Conservation (phyloP, 441 rosid species). For the Jatropha multifida region DNA sequence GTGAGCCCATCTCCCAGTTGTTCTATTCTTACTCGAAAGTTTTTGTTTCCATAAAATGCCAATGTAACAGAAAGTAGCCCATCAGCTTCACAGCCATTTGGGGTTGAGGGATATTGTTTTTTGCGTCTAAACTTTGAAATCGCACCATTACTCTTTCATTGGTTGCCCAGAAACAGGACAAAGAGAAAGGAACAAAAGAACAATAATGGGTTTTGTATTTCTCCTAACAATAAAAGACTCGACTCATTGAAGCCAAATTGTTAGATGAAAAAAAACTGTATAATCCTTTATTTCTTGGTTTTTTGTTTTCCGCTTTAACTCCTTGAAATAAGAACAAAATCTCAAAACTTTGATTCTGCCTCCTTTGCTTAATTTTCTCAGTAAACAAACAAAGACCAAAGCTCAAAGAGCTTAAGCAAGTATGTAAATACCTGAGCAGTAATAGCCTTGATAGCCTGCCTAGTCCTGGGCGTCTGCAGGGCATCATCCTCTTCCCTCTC, state of each 20-base stretch:
- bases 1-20: not conserved
- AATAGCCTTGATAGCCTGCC: slow-evolving; percentile 64
- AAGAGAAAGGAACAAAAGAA: slow-evolving; percentile 15
- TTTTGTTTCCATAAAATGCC: slow-evolving; percentile 6
- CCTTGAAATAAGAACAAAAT: slow-evolving; percentile 14
- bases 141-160: slow-evolving; percentile 8
- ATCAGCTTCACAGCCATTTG: slow-evolving; percentile 1
- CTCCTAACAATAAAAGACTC: not conserved
- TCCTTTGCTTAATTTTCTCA: slow-evolving; percentile 15
- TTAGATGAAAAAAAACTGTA: not conserved
- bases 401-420: not conserved
- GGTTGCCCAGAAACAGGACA: slow-evolving; percentile 18
- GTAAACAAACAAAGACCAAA: slow-evolving; percentile 19
- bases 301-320: slow-evolving; percentile 11
- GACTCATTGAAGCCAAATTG: not conserved
- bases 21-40: not conserved
- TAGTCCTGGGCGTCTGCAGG: slow-evolving; percentile 64
- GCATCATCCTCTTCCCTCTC: slow-evolving; percentile 33
- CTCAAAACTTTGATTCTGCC: slow-evolving; percentile 5
- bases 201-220: slow-evolving; percentile 7
- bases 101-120: not conserved
- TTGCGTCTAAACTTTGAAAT: slow-evolving; percentile 10
- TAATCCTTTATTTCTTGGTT: not conserved
- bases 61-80: slow-evolving; percentile 9
- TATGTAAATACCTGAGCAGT: slow-evolving; percentile 58